Conservation (phyloP, 495 filamentous ascomycete genomes). For the Coniosporium apollinis region DNA sequence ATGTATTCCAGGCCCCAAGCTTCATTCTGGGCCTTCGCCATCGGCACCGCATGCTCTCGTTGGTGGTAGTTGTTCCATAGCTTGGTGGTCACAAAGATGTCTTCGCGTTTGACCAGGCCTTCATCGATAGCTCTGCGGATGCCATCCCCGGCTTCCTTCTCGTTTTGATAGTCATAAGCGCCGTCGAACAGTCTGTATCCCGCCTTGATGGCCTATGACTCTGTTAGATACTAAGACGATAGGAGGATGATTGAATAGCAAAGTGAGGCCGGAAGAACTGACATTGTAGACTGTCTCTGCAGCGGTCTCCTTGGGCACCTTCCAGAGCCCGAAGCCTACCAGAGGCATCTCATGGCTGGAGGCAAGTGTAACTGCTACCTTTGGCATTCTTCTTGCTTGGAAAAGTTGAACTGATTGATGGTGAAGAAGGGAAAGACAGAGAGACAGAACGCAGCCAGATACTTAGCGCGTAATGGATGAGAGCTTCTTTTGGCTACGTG, state of each 20-base stretch:
- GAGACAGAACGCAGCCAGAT: too few species aligned
- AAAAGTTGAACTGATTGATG: too few species aligned
- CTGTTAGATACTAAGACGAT: too few species aligned
- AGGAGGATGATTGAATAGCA: too few species aligned
- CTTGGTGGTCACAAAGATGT: conserved; percentile 56
- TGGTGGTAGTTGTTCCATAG: conserved; percentile 39
- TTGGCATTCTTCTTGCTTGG: too few species aligned
- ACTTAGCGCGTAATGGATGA: too few species aligned
- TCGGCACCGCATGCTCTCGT: too few species aligned
- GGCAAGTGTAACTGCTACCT: too few species aligned
- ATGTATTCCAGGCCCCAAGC: conserved; percentile 69
- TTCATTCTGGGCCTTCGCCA: not conserved
- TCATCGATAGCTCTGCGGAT: conserved; percentile 33
- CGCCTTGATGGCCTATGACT: conserved; percentile 1
- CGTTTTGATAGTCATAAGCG: conserved; percentile 31
- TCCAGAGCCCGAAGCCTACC: conserved; percentile 19
- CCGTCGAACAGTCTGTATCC: conserved; percentile 1
- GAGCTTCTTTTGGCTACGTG: too few species aligned
- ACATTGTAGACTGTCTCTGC: conserved; percentile 16
- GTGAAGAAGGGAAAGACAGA: too few species aligned
- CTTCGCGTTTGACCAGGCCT: conserved; percentile 35
- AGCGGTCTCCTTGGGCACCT: conserved; percentile 10
- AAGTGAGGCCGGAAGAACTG: too few species aligned
- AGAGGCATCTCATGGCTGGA: conserved; percentile 21
- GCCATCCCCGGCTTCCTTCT: conserved; percentile 32